Evolutionary conservation across 495 filamentous ascomycete genomes (phyloP), one percentile per base, ranked within the genome.

Genomic region (Penicillium verhagenii): DNA sequence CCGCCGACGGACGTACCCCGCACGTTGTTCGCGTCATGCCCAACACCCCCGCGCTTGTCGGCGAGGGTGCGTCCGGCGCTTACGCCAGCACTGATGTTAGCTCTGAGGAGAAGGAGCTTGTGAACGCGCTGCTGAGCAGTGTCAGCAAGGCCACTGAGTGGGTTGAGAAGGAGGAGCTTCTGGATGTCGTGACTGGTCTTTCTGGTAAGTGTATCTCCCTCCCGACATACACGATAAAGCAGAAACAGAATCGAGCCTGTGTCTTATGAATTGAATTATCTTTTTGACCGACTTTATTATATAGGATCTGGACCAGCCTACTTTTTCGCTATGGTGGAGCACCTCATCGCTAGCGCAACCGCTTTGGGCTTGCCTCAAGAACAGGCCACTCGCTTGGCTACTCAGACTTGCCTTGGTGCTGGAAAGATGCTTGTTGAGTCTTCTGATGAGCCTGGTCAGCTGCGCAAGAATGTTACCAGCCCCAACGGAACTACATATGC

Each of bases 291-390:
- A 29, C 40, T 23, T 43, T 6, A 14, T 19, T 19, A 18, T 50
- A 16, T 26, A 75, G 72, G 72, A 48, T 75, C 72, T 29, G 72
- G 72, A 18, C 72, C 72, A 6, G 71, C 72, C 6, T 75, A 75
- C 43, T 75, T 75, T 64, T 75, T 75, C 54, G 72, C 72, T 19
- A 75, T 75, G 72, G 72, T 75, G 9, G 72, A 75, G 43, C 72
- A 75, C 37, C 54, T 75, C 1, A 54, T 75, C 24, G 60, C 69
- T 33, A 73, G 71, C 45, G 72, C 71, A 5, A 73, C 68, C 7
- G 65, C 69, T 1, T 57, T 73, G 7, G 72, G 72, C 20, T 59
- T 75, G 11, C 54, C 71, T 0, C 50, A 65, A 31, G 72, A 75
- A 14, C 72, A 75, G 54, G 72, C 72, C 14, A 75, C 71, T 31